Percentiles rank a stretch among this genome's conserved stretches.
These are phyloP conservation scores for Cyclaneusma minus DNA, from an alignment of 2,329 filamentous ascomycete genomes.

Conservation along the genomic window DNA sequence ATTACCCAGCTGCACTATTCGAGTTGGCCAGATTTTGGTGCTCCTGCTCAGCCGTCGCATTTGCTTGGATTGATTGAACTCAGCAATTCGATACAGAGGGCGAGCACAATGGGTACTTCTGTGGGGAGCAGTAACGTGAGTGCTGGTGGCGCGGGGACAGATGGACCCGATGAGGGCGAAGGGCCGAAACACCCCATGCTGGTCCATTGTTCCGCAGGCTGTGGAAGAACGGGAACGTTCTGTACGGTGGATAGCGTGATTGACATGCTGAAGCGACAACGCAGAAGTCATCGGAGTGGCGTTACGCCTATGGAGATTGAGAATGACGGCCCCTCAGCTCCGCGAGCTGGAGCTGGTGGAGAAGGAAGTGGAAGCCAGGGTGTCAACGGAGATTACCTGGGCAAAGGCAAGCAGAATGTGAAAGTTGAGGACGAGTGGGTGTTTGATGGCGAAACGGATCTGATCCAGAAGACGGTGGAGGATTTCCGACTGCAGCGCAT, in stretches of 20 bases:
- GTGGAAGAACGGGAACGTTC: slow-evolving; percentile 88
- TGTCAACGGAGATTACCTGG: slow-evolving; percentile 11
- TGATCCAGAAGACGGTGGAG: slow-evolving; percentile 77
- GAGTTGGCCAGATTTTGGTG: slow-evolving; percentile 94
- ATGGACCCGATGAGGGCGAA: slow-evolving; percentile 41
- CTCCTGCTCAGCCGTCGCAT: slow-evolving; percentile 76
- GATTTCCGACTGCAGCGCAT: slow-evolving; percentile 79
- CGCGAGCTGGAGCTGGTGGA: background rate
- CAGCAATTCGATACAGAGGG: slow-evolving; percentile 58
- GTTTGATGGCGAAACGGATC: slow-evolving; percentile 53
- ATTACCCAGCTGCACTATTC: slow-evolving; percentile 91
- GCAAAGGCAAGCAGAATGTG: slow-evolving; percentile 6
- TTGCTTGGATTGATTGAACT: slow-evolving; percentile 82
- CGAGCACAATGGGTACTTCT: too few relatives aligned
- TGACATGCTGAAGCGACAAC: slow-evolving; percentile 89
- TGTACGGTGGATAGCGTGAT: slow-evolving; percentile 93
- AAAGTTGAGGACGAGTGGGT: slow-evolving; percentile 40
- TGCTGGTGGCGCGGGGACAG: slow-evolving; percentile 19
- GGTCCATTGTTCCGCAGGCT: slow-evolving; percentile 92
- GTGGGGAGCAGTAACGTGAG: slow-evolving; percentile 2
- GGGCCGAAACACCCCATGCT: slow-evolving; percentile 57
- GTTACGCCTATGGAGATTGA: slow-evolving; percentile 28
- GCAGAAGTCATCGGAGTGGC: slow-evolving; percentile 20
- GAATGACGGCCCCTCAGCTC: background rate
- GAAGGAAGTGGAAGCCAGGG: background rate